Conservation (phyloP, 192 early-diverging fungal genomes). For the Coemansia aciculifera region DNA sequence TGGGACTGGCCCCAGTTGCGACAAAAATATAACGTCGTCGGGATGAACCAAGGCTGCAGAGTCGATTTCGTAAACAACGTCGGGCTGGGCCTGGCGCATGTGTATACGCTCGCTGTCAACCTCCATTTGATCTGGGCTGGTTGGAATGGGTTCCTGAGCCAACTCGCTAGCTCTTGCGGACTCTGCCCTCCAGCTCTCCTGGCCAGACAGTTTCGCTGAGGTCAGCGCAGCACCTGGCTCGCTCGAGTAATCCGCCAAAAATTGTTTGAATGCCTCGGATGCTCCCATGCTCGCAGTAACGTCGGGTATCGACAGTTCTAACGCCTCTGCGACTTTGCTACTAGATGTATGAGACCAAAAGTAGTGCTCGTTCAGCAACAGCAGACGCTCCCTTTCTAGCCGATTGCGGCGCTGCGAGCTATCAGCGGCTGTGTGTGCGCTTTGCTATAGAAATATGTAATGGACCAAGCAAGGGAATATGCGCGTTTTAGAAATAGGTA, state of each 20-base stretch:
- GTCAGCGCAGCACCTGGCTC: constrained; percentile 20
- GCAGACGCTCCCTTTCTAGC: constrained; percentile 20
- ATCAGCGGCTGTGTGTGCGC: too few relatives aligned
- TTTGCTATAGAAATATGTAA: constrained; percentile 5
- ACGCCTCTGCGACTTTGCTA: constrained; percentile 14
- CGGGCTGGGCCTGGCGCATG: background rate
- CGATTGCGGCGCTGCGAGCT: constrained; percentile 9
- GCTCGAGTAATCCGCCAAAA: constrained; percentile 23
- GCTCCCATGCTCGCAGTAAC: background rate
- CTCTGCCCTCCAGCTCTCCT: constrained; percentile 14
- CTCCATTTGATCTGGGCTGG: constrained; percentile 18
- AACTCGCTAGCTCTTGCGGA: background rate
- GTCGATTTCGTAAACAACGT: constrained; percentile 9
- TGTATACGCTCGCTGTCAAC: constrained; percentile 13
- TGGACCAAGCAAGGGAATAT: background rate
- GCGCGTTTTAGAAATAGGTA: background rate
- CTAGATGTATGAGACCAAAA: constrained; percentile 28
- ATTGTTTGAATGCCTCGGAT: constrained; percentile 16
- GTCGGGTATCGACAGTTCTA: constrained; percentile 4
- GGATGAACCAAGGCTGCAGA: constrained; percentile 22
- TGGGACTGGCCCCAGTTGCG: constrained; percentile 30
- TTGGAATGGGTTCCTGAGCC: background rate
- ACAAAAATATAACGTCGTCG: constrained; percentile 40
- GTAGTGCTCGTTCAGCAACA: constrained; percentile 31
- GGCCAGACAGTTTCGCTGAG: constrained; percentile 5